Base-by-base conservation (phyloP, 2,329 filamentous ascomycete genomes). In the Thyridium curvatum region DNA sequence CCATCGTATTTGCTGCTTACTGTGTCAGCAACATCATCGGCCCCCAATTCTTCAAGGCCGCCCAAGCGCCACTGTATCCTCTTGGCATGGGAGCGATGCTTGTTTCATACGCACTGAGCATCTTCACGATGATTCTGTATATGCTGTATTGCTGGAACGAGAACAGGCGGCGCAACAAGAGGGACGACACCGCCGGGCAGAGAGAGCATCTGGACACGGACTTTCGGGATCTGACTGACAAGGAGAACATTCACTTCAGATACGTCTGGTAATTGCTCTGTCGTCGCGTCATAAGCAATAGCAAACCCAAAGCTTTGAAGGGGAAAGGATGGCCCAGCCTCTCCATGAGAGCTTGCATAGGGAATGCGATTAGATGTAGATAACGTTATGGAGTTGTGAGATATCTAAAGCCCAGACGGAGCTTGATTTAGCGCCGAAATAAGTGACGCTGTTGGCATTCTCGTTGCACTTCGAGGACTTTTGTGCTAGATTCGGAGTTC, bases 31-130 rank as follows among this genome's bases (percentile, higher is more conserved):
- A 74, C 51, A 71, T 77, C 40, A 76, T 77, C 44, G 72, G 73
- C 0, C 73, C 73, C 1, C 81, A 81, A 0, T 82, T 85, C 56
- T 85, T 82, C 59, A 78, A 79, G 3, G 77, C 72, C 3, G 83
- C 84, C 60, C 77, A 86, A 71, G 78, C 82, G 1, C 72, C 55
- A 0, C 41, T 51, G 2, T 66, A 65, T 41, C 40, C 51, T 1
- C 50, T 60, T 2, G 61, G 51, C 1, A 54, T 60, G 12, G 51
- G 42, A 3, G 48, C 45, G 35, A 54, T 53, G 39, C 39, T 56
- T 3, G 49, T 36, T 10, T 50, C 49, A 45, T 42, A 14, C 16
- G 21, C 39, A 10, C 18, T 48, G 2, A 41, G 40, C 31, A 41
- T 45, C 10, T 13, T 42, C 8, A 34, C 32, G n/a, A 42, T 45